Percentiles rank a stretch among this genome's conserved stretches.
Conservation (phyloP, 164 flowering plant species). For the Paratinospora sagittata region DNA sequence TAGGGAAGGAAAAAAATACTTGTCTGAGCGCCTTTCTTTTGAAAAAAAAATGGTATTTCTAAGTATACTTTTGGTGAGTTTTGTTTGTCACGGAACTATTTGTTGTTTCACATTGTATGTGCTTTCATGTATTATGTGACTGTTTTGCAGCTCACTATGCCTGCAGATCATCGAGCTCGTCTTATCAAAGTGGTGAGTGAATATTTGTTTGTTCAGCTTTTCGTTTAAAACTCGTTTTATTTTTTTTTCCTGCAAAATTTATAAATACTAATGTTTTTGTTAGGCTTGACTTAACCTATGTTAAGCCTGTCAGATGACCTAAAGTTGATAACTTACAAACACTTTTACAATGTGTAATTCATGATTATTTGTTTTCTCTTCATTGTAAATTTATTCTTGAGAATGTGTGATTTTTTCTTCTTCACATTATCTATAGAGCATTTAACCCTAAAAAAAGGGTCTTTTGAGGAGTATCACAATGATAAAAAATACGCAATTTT, state of each 20-base stretch:
- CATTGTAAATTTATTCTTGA: too few relatives aligned
- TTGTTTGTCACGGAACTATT: background rate
- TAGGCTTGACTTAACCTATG: too few relatives aligned
- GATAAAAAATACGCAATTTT: too few relatives aligned
- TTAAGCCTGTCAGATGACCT: too few relatives aligned
- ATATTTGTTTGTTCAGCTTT: background rate
- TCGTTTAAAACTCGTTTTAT: background rate
- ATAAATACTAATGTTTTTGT: background rate
- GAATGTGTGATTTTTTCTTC: too few relatives aligned
- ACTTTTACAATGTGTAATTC: too few relatives aligned
- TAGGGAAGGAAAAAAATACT: background rate
- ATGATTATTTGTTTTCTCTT: too few relatives aligned
- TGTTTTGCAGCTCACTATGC: conserved; percentile 67
- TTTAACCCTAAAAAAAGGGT: too few relatives aligned
- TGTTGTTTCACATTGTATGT: background rate
- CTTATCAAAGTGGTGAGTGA: conserved; percentile 68
- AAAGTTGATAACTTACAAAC: too few relatives aligned
- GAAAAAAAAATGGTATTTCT: background rate
- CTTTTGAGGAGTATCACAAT: too few relatives aligned
- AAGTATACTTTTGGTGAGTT: background rate
- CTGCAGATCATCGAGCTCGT: conserved; percentile 70
- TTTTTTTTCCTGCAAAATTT: background rate
- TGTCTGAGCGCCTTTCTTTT: background rate
- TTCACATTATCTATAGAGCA: too few relatives aligned
- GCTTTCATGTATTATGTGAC: background rate